phyloP scores from a whole-genome alignment of 2,329 filamentous ascomycete species.

The Daldinia sp. region DNA sequence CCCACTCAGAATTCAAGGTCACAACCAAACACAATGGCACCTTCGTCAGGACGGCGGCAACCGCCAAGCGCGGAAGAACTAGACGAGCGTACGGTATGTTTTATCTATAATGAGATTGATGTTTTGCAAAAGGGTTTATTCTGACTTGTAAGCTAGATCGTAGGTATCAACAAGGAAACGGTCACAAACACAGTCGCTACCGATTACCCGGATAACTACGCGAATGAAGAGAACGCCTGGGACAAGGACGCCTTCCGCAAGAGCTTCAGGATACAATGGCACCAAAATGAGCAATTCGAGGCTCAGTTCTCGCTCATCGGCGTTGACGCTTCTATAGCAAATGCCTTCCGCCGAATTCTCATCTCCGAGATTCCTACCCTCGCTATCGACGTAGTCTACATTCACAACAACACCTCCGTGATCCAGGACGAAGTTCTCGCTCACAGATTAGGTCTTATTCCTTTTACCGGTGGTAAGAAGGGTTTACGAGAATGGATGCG shows the following conservation, averaged over 20 bases:
- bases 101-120: too few relatives aligned
- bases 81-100: conserved; percentile 44
- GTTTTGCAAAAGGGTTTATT: background rate
- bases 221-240: conserved; percentile 87
- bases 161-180: conserved; percentile 88
- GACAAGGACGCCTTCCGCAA: conserved; percentile 75
- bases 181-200: conserved; percentile 88
- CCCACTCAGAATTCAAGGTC: conserved; percentile 36
- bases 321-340: conserved; percentile 90
- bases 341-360: conserved; percentile 95
- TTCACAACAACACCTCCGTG: conserved; percentile 96
- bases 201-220: conserved; percentile 91
- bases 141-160: conserved; percentile 64
- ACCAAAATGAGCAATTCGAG: conserved; percentile 80
- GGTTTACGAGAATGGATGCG: conserved; percentile 81
- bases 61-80: conserved; percentile 40
- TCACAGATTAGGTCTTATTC: conserved; percentile 88
- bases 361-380: conserved; percentile 94
- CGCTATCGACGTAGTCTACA: conserved; percentile 91
- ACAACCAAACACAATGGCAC: conserved; percentile 43
- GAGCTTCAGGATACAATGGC: conserved; percentile 79
- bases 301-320: conserved; percentile 91
- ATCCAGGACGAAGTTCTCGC: conserved; percentile 98
- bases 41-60: conserved; percentile 40
- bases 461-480: conserved; percentile 80